Conservation (phyloP, 139 green algal genomes). For the Desmodesmus armatus region DNA sequence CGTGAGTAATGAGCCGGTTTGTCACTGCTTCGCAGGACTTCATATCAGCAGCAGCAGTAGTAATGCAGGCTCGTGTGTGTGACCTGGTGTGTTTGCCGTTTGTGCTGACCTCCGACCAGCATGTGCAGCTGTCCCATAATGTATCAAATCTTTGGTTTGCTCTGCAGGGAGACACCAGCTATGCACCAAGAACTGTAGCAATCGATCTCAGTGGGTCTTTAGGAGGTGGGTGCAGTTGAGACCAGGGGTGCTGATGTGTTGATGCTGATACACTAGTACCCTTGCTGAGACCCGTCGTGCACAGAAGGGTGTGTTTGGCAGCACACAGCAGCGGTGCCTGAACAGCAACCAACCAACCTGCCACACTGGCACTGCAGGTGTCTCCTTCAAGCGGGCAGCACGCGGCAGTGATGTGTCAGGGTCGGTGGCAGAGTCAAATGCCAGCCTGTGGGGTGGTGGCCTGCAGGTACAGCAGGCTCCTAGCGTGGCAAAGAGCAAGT, state of each 20-base stretch:
- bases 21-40: too few species aligned
- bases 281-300: too few species aligned
- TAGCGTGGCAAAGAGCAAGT: constrained; percentile 56
- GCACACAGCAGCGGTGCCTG: too few species aligned
- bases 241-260: too few species aligned
- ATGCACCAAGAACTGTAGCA: constrained; percentile 69
- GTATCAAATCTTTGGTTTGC: too few species aligned
- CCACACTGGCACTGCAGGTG: constrained; percentile 38
- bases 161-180: constrained; percentile 61
- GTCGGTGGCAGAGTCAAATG: neutral
- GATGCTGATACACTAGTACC: too few species aligned
- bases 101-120: neutral
- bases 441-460: constrained; percentile 60
- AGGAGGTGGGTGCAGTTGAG: constrained; percentile 71
- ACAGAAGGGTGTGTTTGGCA: too few species aligned
- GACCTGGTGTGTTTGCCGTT: neutral
- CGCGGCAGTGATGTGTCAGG: constrained; percentile 9
- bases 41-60: constrained; percentile 30
- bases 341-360: too few species aligned
- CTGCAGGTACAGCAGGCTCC: constrained; percentile 57
- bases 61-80: neutral
- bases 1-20: constrained; percentile 46
- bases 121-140: neutral
- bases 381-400: constrained; percentile 4
- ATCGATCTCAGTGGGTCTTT: constrained; percentile 73